Evolutionary conservation across 2,329 filamentous ascomycete species (phyloP).

Genomic region (Monilinia aucupariae): DNA sequence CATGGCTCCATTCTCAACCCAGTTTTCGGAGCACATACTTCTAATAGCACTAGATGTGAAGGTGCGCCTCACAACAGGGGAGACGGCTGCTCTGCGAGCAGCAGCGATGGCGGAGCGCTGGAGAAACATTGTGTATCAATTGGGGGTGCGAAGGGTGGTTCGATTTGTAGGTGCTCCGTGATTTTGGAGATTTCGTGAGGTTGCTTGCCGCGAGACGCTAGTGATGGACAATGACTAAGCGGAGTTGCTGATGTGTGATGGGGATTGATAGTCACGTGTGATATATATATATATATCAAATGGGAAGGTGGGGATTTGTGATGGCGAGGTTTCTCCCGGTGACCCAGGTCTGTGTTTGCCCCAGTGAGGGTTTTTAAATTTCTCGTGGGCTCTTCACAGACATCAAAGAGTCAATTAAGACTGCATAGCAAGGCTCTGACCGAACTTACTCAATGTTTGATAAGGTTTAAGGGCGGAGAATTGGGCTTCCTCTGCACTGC

Average conservation of each 20-base stretch:
- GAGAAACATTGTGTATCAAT: constrained; percentile 49
- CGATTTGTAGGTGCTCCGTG: constrained; percentile 10
- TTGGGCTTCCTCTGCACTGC: no score
- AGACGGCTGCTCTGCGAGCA: constrained; percentile 54
- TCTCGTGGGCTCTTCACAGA: no score
- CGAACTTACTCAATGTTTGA: no score
- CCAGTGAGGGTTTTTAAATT: not conserved
- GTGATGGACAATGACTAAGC: constrained; percentile 8
- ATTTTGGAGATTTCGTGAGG: constrained; percentile 13
- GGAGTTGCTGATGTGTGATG: not conserved
- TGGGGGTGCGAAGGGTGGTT: constrained; percentile 17
- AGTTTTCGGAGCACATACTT: constrained; percentile 43
- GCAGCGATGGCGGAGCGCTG: constrained; percentile 57
- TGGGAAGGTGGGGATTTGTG: not conserved
- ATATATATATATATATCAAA: not conserved
- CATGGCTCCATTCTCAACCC: constrained; percentile 21
- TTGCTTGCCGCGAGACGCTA: constrained; percentile 13
- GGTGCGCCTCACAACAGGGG: constrained; percentile 51
- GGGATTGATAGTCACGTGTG: not conserved
- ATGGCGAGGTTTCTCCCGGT: not conserved
- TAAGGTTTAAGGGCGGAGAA: no score
- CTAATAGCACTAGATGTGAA: constrained; percentile 56
- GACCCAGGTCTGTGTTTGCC: not conserved
- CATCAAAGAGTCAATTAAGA: no score
- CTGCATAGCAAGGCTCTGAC: no score